Evolutionary conservation across 2,329 filamentous ascomycete species (phyloP), one percentile per base, ranked within the genome.

Genomic region (Aureobasidium sp.): DNA sequence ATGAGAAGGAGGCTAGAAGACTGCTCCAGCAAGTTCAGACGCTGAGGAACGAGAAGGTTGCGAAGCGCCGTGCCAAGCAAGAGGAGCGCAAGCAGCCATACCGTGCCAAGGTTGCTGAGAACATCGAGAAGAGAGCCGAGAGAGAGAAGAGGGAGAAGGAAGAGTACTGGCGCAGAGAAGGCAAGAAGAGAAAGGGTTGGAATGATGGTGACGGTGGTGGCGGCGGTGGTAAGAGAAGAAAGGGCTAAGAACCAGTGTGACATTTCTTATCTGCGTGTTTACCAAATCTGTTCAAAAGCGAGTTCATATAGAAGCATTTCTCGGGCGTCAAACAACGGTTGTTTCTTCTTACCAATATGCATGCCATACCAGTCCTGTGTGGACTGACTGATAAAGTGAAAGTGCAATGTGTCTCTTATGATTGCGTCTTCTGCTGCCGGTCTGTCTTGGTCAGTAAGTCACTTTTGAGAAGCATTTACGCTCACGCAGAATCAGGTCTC

Each of bases 11-110:
- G 73, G 91, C 91, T 4, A 81, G 94, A 33, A 86, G 91, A 67
- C 78, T 99, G 65, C 87, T 99, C 85, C 89, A 95, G 77, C 94
- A 96, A 79, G 83, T 99, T 57, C 88, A 89, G 70, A 93, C 92
- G 17, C 79, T 99, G 69, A 80, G 91, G 66, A 96, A 95, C 69
- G 94, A 97, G 70, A 94, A 95, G 73, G 84, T 87, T 31, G 89
- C 89, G 67, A 95, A 94, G 79, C 79, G 94, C 47, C 76, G 84
- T 23, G 86, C 80, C 61, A 93, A 93, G 76, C 94, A 99, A 79
- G 92, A 96, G 69, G 90, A 93, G 79, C 84, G 90, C 71, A 83
- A 89, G 63, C 84, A 84, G 65, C 85, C 84, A 65, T 94, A 96
- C 75, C 81, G 87, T 67, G 89, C 88, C 76, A 94, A 90, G 80